Base-by-base conservation (phyloP, 164 flowering plant genomes). In the Magnolia changhungtana region DNA sequence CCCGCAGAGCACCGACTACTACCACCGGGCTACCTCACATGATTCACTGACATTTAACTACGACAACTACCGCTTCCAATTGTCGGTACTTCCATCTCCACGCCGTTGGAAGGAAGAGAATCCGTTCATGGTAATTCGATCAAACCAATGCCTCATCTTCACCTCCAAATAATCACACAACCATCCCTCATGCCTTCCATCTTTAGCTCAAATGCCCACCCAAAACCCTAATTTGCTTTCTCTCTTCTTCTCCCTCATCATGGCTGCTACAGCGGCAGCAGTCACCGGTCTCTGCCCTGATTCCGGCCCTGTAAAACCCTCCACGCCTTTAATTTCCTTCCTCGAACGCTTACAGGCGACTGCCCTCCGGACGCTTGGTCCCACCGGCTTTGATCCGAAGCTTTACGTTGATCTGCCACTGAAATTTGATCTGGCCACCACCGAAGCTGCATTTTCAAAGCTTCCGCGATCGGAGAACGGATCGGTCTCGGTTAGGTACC, bases 361-460 rank as follows among this genome's bases (percentile, higher is more conserved):
- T 1, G 97, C 99, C 0, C 84, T 90, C n/a, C 11, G 50, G 2
- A 78, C 97, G 20, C 84, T 78, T 31, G 93, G 91, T 0, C 69
- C 72, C 1, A 58, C 80, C 1, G 20, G 72, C n/a, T 91, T 94
- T 76, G 99, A 94, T 76, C 94, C 98, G 0, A 94, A 96, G 71
- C 77, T 75, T 0, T 94, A 90, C 79, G 88, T 92, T 1, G 98
- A 96, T 63, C 72, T 92, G 76, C 87, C 95, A 1, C 72, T 94
- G 75, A 92, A 86, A 78, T 74, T 69, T 71, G 79, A 85, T 71
- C 86, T 96, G 19, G 51, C 81, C 0, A 21, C 63, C 1, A 84
- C 90, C 0, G 76, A 80, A 58, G 69, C 75, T 4, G 97, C 86
- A 16, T 94, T 92, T 77, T 74, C 79, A 14, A 72, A 76, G n/a